These are phyloP conservation scores for Dendrothele bispora DNA, from an alignment of 768 basidiomycete genomes.

Conservation along the genomic window DNA sequence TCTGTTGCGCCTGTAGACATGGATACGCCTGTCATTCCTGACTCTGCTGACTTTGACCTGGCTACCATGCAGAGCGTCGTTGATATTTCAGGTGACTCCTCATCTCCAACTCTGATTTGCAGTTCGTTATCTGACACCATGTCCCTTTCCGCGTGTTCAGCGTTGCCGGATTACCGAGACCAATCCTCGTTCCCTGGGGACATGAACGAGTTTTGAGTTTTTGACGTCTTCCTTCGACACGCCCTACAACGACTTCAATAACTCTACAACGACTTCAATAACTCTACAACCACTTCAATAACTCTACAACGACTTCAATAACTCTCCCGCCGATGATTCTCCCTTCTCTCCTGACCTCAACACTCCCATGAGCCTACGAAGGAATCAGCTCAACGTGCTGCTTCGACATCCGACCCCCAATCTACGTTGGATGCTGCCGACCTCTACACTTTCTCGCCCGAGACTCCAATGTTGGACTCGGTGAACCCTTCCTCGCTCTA, in stretches of 20 bases:
- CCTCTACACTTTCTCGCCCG: slow-evolving; percentile 52
- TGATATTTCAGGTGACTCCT: slow-evolving; percentile 14
- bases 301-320: slow-evolving; percentile 31
- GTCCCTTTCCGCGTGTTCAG: too few species aligned
- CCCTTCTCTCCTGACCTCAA: slow-evolving; percentile 35
- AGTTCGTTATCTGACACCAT: neutral
- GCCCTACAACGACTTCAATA: too few species aligned
- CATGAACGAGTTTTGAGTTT: slow-evolving; percentile 16
- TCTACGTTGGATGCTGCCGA: slow-evolving; percentile 32
- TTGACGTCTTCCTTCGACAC: slow-evolving; percentile 31
- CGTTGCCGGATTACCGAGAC: slow-evolving; percentile 15
- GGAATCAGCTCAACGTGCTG: neutral
- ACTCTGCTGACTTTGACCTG: slow-evolving; percentile 20
- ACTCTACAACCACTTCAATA: too few species aligned
- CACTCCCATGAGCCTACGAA: slow-evolving; percentile 6
- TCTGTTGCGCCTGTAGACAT: slow-evolving; percentile 24
- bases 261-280: slow-evolving; percentile 31
- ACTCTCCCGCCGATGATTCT: slow-evolving; percentile 35
- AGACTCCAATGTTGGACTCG: slow-evolving; percentile 47
- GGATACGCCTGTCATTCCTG: slow-evolving; percentile 15
- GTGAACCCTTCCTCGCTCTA: slow-evolving; percentile 30
- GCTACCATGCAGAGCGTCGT: slow-evolving; percentile 12
- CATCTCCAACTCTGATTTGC: slow-evolving; percentile 3
- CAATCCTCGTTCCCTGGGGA: too few species aligned
- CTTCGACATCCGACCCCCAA: slow-evolving; percentile 15